These are phyloP conservation scores for Diaporthe sp. DNA, from an alignment of 2,329 filamentous ascomycete genomes.

Conservation along the genomic window DNA sequence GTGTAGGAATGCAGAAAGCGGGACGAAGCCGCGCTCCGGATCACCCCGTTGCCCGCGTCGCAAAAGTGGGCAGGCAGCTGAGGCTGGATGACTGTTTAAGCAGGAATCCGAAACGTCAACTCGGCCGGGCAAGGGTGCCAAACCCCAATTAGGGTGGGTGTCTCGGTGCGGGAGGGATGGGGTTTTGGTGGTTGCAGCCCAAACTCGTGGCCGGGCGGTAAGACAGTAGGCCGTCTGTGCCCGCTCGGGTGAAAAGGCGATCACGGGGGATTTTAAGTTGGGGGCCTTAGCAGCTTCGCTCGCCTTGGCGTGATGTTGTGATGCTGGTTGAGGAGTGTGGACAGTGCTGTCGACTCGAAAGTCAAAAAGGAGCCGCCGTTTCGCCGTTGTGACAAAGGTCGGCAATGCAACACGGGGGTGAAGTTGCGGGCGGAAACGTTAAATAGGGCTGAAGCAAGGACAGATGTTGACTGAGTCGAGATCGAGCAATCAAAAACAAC, in stretches of 20 bases:
- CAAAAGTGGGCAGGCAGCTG: slow-evolving; percentile 30
- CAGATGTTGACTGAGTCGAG: slow-evolving; percentile 26
- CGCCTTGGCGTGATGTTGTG: neutral
- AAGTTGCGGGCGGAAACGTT: slow-evolving; percentile 17
- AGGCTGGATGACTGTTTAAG: slow-evolving; percentile 9
- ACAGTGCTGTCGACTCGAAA: neutral
- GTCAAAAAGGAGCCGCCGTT: slow-evolving; percentile 26
- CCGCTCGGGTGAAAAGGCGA: neutral
- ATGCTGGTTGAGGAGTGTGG: neutral
- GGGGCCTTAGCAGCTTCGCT: neutral
- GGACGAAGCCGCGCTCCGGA: slow-evolving; percentile 2
- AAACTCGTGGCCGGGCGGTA: slow-evolving; percentile 24
- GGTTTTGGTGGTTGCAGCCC: slow-evolving; percentile 29
- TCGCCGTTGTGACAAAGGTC: slow-evolving; percentile 29
- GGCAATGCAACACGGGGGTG: slow-evolving; percentile 19
- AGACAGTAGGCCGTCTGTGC: slow-evolving; percentile 21
- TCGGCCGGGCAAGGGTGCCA: slow-evolving; percentile 29
- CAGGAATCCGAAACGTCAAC: slow-evolving; percentile 37
- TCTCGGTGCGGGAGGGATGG: slow-evolving; percentile 33
- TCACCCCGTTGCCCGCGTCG: slow-evolving; percentile 31
- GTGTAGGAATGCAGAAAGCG: slow-evolving; percentile 6
- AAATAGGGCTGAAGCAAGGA: slow-evolving; percentile 9
- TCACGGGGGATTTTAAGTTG: slow-evolving; percentile 13
- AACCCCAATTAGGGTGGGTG: slow-evolving; percentile 15
- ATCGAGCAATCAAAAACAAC: slow-evolving; percentile 27